These are phyloP conservation scores for Parietaria judaica DNA, from an alignment of 306 rosid genomes.

Conservation along the genomic window DNA sequence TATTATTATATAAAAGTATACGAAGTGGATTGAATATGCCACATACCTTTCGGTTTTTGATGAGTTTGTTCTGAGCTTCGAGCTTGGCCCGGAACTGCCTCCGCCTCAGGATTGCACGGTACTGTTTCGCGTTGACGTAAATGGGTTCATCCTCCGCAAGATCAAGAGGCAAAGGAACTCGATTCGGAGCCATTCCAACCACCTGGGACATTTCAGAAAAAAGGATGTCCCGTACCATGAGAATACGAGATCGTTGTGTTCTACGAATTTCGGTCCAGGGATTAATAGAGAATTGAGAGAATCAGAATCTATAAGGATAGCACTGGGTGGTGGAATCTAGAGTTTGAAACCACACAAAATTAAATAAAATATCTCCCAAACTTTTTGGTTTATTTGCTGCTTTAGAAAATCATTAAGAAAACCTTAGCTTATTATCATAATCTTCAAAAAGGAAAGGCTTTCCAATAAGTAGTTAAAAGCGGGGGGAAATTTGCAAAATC, in stretches of 20 bases:
- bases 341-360: slow-evolving; percentile 11
- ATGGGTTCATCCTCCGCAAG: slow-evolving; percentile 36
- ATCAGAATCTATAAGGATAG: slow-evolving; percentile 14
- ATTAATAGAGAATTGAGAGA: slow-evolving; percentile 7
- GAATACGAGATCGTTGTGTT: slow-evolving; percentile 16
- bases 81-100: slow-evolving; percentile 32
- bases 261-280: background rate
- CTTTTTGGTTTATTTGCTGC: background rate
- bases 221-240: slow-evolving; percentile 18
- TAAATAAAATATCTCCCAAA: slow-evolving; percentile 3
- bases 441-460: slow-evolving; percentile 3
- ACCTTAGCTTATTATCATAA: background rate
- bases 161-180: slow-evolving; percentile 48
- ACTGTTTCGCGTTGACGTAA: slow-evolving; percentile 33
- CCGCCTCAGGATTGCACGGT: slow-evolving; percentile 27
- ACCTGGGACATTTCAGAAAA: slow-evolving; percentile 26
- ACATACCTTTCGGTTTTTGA: slow-evolving; percentile 24
- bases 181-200: slow-evolving; percentile 34
- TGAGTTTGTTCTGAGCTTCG: slow-evolving; percentile 31
- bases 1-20: background rate
- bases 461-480: slow-evolving; percentile 6
- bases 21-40: background rate
- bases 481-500: slow-evolving; percentile 16
- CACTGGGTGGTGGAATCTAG: slow-evolving; percentile 21
- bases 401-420: slow-evolving; percentile 8